phyloP scores from a whole-genome alignment of 225 moss, liverwort and hornwort species.

The Bryum argenteum region DNA sequence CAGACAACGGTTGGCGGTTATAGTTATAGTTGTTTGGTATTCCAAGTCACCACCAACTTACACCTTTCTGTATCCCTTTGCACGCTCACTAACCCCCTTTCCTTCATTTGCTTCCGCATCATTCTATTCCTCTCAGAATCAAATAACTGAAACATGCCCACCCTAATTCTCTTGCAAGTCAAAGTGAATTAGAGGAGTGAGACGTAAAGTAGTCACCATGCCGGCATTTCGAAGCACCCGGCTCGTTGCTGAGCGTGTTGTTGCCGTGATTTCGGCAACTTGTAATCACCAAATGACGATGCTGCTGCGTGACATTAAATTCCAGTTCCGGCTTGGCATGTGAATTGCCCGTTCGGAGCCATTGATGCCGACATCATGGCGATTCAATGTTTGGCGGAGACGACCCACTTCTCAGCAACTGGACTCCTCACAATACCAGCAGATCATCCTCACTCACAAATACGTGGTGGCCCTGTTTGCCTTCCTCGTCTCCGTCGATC shows the following conservation, averaged over 20 bases:
- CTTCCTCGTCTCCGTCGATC: conserved; percentile 70
- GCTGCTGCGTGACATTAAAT: background rate
- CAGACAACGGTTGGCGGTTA: conserved; percentile 47
- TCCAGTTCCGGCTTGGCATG: conserved; percentile 23
- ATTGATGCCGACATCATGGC: conserved; percentile 55
- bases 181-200: too few relatives aligned
- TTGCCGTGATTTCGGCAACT: conserved; percentile 10
- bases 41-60: conserved; percentile 42
- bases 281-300: conserved; percentile 16
- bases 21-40: conserved; percentile 43
- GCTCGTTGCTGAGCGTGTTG: background rate
- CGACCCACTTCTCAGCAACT: conserved; percentile 45
- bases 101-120: conserved; percentile 9
- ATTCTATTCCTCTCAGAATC: background rate
- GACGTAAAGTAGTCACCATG: background rate
- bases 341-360: background rate
- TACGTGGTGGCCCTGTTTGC: conserved; percentile 68
- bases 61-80: conserved; percentile 51
- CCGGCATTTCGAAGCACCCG: conserved; percentile 9
- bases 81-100: conserved; percentile 38
- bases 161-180: background rate
- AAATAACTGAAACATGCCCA: conserved; percentile 11
- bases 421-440: conserved; percentile 60
- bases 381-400: conserved; percentile 47
- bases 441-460: conserved; percentile 72